Percentiles rank a stretch among this genome's conserved stretches.
phyloP scores from a whole-genome alignment of 148 eudicot genomes.

The Talinum fruticosum region DNA sequence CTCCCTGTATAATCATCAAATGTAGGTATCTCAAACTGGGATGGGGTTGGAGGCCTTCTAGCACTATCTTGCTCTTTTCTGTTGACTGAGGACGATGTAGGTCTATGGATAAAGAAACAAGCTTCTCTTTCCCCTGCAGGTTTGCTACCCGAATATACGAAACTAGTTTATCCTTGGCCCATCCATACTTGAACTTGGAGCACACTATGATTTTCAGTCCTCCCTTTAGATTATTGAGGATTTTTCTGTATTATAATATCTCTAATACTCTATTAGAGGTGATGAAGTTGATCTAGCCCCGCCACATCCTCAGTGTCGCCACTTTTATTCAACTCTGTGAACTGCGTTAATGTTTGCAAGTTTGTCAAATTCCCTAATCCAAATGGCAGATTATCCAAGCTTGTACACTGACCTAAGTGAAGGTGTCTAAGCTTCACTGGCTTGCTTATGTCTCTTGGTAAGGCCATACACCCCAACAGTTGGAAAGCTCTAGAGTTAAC shows the following conservation, averaged over 20 bases:
- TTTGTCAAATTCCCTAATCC: neutral
- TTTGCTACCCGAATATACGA: neutral
- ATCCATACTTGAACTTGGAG: neutral
- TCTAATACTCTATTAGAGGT: too few species aligned
- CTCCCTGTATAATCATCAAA: neutral
- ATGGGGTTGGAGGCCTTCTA: neutral
- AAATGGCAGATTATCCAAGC: neutral
- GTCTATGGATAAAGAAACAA: neutral
- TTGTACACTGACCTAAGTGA: too few species aligned
- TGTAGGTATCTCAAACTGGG: neutral
- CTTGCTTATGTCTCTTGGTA: neutral
- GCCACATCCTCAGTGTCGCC: neutral
- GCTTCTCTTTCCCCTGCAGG: neutral
- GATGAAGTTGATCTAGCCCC: neutral
- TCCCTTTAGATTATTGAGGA: neutral
- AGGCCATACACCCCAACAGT: neutral
- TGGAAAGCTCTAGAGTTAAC: neutral
- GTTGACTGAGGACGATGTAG: neutral
- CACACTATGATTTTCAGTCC: neutral
- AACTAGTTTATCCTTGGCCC: neutral
- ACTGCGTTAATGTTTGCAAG: neutral
- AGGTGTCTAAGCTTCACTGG: neutral
- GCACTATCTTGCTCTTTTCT: neutral
- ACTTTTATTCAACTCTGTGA: neutral
- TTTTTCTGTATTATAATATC: too few species aligned